These are phyloP conservation scores for Penicilliopsis zonata DNA, from an alignment of 495 filamentous ascomycete genomes.

Conservation along the genomic window DNA sequence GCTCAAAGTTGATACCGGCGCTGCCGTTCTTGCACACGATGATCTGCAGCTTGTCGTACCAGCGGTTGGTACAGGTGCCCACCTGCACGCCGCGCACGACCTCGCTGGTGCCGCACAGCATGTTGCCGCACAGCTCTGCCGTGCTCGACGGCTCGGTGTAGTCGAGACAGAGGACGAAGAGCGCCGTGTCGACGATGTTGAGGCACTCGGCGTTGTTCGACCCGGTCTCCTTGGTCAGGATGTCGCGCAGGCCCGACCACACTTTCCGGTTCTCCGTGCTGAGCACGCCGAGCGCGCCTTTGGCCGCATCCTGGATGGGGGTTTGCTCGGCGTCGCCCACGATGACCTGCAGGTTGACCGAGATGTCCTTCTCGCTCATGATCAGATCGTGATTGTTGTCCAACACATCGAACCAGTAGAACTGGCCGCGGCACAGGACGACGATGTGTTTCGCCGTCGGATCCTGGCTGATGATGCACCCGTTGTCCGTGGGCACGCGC, in stretches of 20 bases:
- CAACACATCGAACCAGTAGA: slow-evolving; percentile 98
- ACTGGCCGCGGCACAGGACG: slow-evolving; percentile 90
- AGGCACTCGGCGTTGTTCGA: slow-evolving; percentile 95
- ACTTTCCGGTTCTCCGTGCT: slow-evolving; percentile 94
- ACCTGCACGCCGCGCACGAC: slow-evolving; percentile 90
- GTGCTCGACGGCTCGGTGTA: slow-evolving; percentile 72
- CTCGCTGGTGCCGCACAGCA: slow-evolving; percentile 92
- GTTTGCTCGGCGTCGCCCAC: slow-evolving; percentile 80
- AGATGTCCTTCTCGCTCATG: slow-evolving; percentile 93
- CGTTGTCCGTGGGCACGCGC: slow-evolving; percentile 86
- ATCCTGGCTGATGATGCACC: slow-evolving; percentile 92
- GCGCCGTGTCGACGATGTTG: slow-evolving; percentile 84
- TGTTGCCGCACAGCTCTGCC: slow-evolving; percentile 83
- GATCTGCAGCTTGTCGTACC: slow-evolving; percentile 99
- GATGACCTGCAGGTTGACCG: slow-evolving; percentile 85
- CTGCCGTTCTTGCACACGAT: slow-evolving; percentile 98
- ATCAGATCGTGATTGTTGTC: slow-evolving; percentile 91
- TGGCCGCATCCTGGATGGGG: slow-evolving; percentile 87
- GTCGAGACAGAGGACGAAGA: slow-evolving; percentile 88
- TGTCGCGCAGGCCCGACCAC: slow-evolving; percentile 85
- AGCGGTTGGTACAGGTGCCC: slow-evolving; percentile 93
- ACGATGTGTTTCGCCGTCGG: slow-evolving; percentile 80
- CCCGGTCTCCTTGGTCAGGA: slow-evolving; percentile 71
- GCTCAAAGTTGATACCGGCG: slow-evolving; percentile 97
- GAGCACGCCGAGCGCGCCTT: slow-evolving; percentile 83